phyloP scores from a whole-genome alignment of 2,329 filamentous ascomycete genomes.

The Aquanectria penicillioides region DNA sequence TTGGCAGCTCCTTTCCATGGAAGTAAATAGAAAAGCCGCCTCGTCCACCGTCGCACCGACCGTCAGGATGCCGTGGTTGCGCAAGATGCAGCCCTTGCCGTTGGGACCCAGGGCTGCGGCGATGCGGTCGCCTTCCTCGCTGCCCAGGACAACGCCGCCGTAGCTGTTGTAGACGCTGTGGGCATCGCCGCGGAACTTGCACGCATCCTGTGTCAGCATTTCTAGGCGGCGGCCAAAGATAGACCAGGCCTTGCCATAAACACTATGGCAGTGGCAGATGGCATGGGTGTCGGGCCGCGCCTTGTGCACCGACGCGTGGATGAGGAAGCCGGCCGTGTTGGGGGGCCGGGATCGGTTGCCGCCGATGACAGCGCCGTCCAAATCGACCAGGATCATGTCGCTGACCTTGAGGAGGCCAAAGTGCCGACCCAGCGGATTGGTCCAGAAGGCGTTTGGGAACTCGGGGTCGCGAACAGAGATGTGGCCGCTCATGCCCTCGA shows the following conservation, averaged over 20 bases:
- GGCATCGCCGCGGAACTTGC: slow-evolving; percentile 68
- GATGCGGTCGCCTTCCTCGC: slow-evolving; percentile 72
- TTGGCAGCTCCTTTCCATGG: slow-evolving; percentile 73
- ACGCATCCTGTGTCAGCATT: slow-evolving; percentile 74
- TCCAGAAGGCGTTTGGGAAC: slow-evolving; percentile 71
- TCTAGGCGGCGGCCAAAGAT: slow-evolving; percentile 71
- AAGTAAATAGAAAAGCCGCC: slow-evolving; percentile 74
- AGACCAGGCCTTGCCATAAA: slow-evolving; percentile 73
- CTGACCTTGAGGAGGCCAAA: slow-evolving; percentile 73
- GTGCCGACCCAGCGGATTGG: slow-evolving; percentile 70
- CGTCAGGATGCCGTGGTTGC: slow-evolving; percentile 77
- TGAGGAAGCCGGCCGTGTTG: slow-evolving; percentile 76
- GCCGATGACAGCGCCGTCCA: slow-evolving; percentile 68
- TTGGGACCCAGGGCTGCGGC: slow-evolving; percentile 67
- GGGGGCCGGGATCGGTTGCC: slow-evolving; percentile 68
- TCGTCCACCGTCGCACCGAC: slow-evolving; percentile 78
- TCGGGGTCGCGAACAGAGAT: slow-evolving; percentile 74
- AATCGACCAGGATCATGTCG: slow-evolving; percentile 75
- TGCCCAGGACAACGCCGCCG: slow-evolving; percentile 62
- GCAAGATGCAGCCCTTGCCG: slow-evolving; percentile 70
- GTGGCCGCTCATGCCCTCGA: slow-evolving; percentile 75
- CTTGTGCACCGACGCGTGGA: slow-evolving; percentile 73
- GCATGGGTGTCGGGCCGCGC: slow-evolving; percentile 72
- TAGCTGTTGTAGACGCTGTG: slow-evolving; percentile 72
- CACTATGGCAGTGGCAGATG: slow-evolving; percentile 74